phyloP scores from a whole-genome alignment of 192 early-diverging fungal species.

The Dissophora ornata region DNA sequence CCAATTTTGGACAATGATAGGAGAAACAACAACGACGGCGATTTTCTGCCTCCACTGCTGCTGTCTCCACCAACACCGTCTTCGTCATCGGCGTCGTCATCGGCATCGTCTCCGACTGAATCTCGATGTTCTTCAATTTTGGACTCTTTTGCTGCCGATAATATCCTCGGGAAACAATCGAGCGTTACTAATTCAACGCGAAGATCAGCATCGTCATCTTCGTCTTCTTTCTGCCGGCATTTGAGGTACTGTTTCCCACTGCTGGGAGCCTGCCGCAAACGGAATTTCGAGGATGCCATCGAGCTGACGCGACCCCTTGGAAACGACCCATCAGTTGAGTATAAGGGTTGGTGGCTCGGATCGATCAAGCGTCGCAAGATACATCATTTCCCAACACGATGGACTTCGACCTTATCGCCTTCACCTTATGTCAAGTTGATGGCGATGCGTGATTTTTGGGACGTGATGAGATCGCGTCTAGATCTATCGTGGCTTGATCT shows the following conservation, averaged over 20 bases:
- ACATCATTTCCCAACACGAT: slow-evolving; percentile 41
- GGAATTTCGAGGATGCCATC: slow-evolving; percentile 40
- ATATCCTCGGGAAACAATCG: too few species aligned
- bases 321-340: slow-evolving; percentile 24
- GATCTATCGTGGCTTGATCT: slow-evolving; percentile 40
- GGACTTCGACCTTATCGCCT: slow-evolving; percentile 40
- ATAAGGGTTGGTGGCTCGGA: slow-evolving; percentile 31
- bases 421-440: slow-evolving; percentile 38
- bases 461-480: slow-evolving; percentile 34
- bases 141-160: neutral
- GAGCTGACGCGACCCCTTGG: slow-evolving; percentile 38
- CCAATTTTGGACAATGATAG: neutral
- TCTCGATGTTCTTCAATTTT: neutral
- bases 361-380: slow-evolving; percentile 52
- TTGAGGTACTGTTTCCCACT: slow-evolving; percentile 1
- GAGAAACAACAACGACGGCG: neutral
- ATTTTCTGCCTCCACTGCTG: neutral
- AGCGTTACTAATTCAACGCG: too few species aligned
- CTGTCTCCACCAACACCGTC: neutral
- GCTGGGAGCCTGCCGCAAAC: slow-evolving; percentile 20
- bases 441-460: slow-evolving; percentile 50
- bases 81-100: neutral
- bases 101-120: neutral
- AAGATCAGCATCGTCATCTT: neutral
- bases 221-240: neutral